Evolutionary conservation across 2,329 filamentous ascomycete genomes (phyloP), one percentile per base, ranked within the genome.

Genomic region (Colletotrichum sansevieriae): DNA sequence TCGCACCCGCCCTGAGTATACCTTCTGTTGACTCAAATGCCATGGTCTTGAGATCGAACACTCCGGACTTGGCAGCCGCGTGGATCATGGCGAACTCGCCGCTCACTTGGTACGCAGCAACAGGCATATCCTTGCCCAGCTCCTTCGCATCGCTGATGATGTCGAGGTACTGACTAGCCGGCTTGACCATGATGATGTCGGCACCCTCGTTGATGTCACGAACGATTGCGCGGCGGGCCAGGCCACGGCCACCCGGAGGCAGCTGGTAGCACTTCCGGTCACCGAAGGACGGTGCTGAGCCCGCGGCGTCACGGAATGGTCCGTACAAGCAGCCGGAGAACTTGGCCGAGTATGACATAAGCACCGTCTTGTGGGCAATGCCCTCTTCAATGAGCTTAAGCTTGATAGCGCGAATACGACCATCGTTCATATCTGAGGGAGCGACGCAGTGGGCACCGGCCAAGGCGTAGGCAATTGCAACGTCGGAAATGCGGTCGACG

Each of bases 181-280:
- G 96, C 86, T 99, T 99, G 71, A 99, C 96, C 95, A 99, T 98
- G 81, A 99, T 97, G 74, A 98, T 94, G 76, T 99, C 96, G 20
- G 96, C 96, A 29, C 96, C 96, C 82, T 99, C 96, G 72, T 87
- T 87, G 73, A 99, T 95, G 78, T 99, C 96, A 73, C 96, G 89
- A 46, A 90, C 83, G 72, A 99, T 98, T 56, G 96, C 96, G 73
- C 96, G 90, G 72, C 96, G 90, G 15, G 96, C 96, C 51, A 99
- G 89, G 39, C 96, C 96, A 58, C 96, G 91, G 29, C 95, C 96
- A 70, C 95, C 95, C 0, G 94, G 94, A 1, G 96, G 96, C 11
- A 99, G 88, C 83, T 99, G 96, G 83, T 99, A 99, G 87, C 96
- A 98, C 79, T 92, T 91, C 74, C 96, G 90, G 82, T 99, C 96